phyloP scores from a whole-genome alignment of 768 basidiomycete genomes.

The Auricularia sp. region DNA sequence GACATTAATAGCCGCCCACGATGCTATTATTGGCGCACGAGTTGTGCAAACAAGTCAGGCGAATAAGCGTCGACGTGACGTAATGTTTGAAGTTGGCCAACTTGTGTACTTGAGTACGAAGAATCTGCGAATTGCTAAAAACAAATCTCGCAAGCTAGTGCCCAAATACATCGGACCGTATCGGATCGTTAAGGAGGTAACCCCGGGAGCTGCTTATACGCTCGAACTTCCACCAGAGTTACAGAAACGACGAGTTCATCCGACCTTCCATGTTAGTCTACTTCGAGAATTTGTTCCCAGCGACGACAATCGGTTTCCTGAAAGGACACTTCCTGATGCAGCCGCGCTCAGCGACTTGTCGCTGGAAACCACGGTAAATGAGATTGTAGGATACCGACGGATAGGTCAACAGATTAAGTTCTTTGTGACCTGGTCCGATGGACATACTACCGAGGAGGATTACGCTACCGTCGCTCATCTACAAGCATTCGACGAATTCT shows the following conservation, averaged over 20 bases:
- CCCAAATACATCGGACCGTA: slow-evolving; percentile 8
- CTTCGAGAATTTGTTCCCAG: slow-evolving; percentile 22
- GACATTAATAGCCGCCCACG: slow-evolving; percentile 23
- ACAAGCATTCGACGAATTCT: no score
- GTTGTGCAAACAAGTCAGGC: slow-evolving; percentile 23
- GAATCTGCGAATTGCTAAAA: slow-evolving; percentile 6
- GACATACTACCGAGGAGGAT: no score
- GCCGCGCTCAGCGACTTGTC: neutral
- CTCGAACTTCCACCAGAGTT: slow-evolving; percentile 23
- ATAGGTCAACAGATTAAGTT: no score
- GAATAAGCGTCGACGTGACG: slow-evolving; percentile 11
- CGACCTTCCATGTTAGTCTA: slow-evolving; percentile 25
- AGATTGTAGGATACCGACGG: no score
- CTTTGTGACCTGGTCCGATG: no score
- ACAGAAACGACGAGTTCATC: slow-evolving; percentile 18
- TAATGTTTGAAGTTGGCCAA: slow-evolving; percentile 1
- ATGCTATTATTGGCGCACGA: slow-evolving; percentile 26
- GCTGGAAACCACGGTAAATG: no score
- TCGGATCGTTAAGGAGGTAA: neutral
- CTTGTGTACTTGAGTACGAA: slow-evolving; percentile 7
- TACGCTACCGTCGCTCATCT: no score
- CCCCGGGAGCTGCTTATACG: slow-evolving; percentile 17
- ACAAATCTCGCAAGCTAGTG: slow-evolving; percentile 4
- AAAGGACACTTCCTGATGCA: neutral
- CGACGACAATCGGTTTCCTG: slow-evolving; percentile 27